These are phyloP conservation scores for Nemania abortiva DNA, from an alignment of 2,329 filamentous ascomycete species.

Conservation along the genomic window DNA sequence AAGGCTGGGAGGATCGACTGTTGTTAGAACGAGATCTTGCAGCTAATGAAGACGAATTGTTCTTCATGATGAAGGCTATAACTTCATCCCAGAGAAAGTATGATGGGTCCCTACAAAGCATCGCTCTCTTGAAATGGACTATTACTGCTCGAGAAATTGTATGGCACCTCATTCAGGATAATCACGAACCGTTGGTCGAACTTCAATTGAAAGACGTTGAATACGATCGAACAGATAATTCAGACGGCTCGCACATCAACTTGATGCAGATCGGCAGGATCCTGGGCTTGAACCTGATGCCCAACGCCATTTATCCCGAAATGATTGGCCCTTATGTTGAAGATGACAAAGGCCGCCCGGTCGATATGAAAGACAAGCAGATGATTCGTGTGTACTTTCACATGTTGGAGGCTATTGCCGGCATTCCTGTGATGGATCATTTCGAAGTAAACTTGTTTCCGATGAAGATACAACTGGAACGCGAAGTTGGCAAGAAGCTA, in stretches of 20 bases:
- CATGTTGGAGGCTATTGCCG: slow-evolving; percentile 97
- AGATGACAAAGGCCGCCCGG: slow-evolving; percentile 65
- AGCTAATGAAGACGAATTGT: slow-evolving; percentile 93
- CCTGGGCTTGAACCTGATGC: slow-evolving; percentile 88
- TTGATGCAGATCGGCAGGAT: slow-evolving; percentile 88
- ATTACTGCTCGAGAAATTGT: slow-evolving; percentile 96
- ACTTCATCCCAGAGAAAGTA: slow-evolving; percentile 93
- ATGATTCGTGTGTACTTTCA: slow-evolving; percentile 98
- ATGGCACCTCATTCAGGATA: slow-evolving; percentile 93
- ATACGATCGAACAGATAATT: slow-evolving; percentile 96
- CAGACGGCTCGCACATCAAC: slow-evolving; percentile 96
- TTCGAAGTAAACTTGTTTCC: slow-evolving; percentile 96
- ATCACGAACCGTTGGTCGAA: slow-evolving; percentile 88
- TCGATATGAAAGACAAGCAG: slow-evolving; percentile 73
- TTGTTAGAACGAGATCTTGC: slow-evolving; percentile 90
- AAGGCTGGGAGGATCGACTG: slow-evolving; percentile 91
- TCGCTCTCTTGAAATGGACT: slow-evolving; percentile 88
- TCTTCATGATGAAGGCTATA: slow-evolving; percentile 99
- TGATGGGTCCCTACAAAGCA: slow-evolving; percentile 78
- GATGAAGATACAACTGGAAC: slow-evolving; percentile 92
- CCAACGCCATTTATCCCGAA: slow-evolving; percentile 92
- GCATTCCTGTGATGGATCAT: slow-evolving; percentile 95
- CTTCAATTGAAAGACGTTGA: slow-evolving; percentile 91
- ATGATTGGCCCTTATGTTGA: slow-evolving; percentile 94
- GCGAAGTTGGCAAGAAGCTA: slow-evolving; percentile 89